Conservation (phyloP, 805 yeast genomes). For the Helenozyma baotianmanensis region DNA sequence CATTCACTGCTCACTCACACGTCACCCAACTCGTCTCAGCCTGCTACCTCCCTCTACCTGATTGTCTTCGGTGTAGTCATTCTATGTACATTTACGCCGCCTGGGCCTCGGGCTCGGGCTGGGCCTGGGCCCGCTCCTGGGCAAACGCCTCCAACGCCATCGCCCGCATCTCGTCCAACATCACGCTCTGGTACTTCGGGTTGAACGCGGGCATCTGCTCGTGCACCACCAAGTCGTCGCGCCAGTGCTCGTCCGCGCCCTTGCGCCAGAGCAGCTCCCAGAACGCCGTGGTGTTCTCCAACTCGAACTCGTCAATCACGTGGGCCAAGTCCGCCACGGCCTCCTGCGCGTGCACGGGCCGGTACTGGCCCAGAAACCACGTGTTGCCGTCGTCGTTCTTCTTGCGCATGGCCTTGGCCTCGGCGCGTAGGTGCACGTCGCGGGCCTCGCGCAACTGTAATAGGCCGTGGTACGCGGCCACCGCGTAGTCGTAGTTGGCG, state of each 20-base stretch:
- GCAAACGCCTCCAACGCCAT: conserved; percentile 34
- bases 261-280: conserved; percentile 91
- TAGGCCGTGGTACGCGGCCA: conserved; percentile 68
- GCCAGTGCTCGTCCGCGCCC: conserved; percentile 79
- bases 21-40: too few relatives aligned
- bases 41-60: too few relatives aligned
- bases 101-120: conserved; percentile 2
- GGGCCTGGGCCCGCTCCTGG: conserved; percentile 13
- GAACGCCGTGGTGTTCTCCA: conserved; percentile 46
- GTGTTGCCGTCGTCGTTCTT: conserved; percentile 72
- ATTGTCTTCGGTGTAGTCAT: too few relatives aligned
- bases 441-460: conserved; percentile 71
- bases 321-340: conserved; percentile 79
- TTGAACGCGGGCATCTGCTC: conserved; percentile 51
- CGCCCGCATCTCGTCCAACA: conserved; percentile 56
- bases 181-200: conserved; percentile 63
- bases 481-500: conserved; percentile 55
- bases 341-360: conserved; percentile 89
- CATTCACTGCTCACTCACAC: too few relatives aligned
- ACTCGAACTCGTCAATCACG: conserved; percentile 59
- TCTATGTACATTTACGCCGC: conserved; percentile 3
- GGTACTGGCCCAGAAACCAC: conserved; percentile 83
- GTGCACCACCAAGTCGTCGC: conserved; percentile 53
- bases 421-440: conserved; percentile 50
- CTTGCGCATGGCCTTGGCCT: conserved; percentile 64